Evolutionary conservation across 306 rosid species (phyloP), one percentile per base, ranked within the genome.

Genomic region (Sindora glabra): DNA sequence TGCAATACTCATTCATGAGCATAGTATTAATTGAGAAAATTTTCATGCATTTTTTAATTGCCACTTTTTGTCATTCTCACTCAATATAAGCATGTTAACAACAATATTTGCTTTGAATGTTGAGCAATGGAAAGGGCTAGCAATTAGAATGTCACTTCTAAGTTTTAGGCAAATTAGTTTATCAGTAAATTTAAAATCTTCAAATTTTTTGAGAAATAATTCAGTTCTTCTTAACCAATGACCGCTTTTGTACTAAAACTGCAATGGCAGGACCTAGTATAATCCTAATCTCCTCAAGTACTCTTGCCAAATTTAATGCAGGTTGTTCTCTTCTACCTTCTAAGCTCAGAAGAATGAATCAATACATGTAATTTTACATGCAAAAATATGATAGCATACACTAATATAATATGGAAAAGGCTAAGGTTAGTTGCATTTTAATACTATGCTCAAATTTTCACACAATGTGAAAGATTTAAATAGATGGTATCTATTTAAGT

Each of bases 221-320:
- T 18, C 18, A 44, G 47, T 36, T 56, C n/a, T n/a, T n/a, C n/a
- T 58, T 10, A 18, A 38, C 10, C 33, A 22, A 6, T 39, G 55
- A 44, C 73, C 26, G 7, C 8, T 70, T 59, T 69, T 44, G 42
- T 74, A n/a, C 22, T 71, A 26, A 65, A 66, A 32, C 81, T 65
- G 74, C 77, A 92, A 96, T 34, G 98, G 98, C 0, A 70, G 75
- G 2, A 88, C 98, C 5, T 69, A 70, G 69, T 60, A 69, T 59
- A 46, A 68, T 58, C 96, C 94, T 3, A 71, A 82, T 26, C 81
- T 89, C 49, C 81, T 92, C n/a, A 86, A 88, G 79, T 92, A 92
- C 54, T 83, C 96, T 66, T 92, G 98, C 79, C 67, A 75, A 59
- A 86, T 92, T 15, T 76, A 79, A 53, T 88, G 94, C 96, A 82